These are phyloP conservation scores for Ambrosia artemisiifolia DNA, from an alignment of 129 eudicot species.

Conservation along the genomic window DNA sequence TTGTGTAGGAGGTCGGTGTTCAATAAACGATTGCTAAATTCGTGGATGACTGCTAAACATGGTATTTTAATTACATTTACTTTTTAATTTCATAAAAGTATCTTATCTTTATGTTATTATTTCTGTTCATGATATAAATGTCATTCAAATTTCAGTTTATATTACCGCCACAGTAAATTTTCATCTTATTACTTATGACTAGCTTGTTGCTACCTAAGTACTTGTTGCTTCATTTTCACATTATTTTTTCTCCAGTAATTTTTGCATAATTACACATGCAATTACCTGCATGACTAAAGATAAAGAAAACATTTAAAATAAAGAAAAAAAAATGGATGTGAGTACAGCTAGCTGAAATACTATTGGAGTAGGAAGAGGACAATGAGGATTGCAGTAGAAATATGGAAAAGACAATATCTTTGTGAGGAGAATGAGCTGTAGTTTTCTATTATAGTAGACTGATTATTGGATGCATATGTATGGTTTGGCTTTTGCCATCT, in stretches of 20 bases:
- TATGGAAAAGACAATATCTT: constrained; percentile 32
- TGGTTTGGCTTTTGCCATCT: constrained; percentile 35
- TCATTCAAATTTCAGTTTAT: neutral
- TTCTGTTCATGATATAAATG: neutral
- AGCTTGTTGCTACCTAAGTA: no score
- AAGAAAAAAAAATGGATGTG: neutral
- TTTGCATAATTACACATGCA: neutral
- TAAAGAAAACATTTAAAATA: constrained; percentile 15
- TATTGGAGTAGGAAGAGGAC: constrained; percentile 29
- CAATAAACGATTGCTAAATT: constrained; percentile 32
- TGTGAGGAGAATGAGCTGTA: constrained; percentile 37
- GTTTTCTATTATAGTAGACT: constrained; percentile 17
- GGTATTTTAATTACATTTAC: constrained; percentile 9
- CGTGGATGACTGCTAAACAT: constrained; percentile 28
- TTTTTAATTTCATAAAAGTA: constrained; percentile 4
- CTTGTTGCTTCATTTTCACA: no score
- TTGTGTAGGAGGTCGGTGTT: constrained; percentile 54
- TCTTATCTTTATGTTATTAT: constrained; percentile 13
- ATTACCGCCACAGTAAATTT: neutral
- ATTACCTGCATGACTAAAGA: neutral
- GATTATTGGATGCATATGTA: constrained; percentile 26
- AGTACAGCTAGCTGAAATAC: constrained; percentile 33
- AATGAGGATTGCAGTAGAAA: constrained; percentile 27
- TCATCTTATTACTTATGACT: neutral
- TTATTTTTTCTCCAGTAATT: no score